Conservation (phyloP, 2,329 filamentous ascomycete species). For the Exophiala viscosa region DNA sequence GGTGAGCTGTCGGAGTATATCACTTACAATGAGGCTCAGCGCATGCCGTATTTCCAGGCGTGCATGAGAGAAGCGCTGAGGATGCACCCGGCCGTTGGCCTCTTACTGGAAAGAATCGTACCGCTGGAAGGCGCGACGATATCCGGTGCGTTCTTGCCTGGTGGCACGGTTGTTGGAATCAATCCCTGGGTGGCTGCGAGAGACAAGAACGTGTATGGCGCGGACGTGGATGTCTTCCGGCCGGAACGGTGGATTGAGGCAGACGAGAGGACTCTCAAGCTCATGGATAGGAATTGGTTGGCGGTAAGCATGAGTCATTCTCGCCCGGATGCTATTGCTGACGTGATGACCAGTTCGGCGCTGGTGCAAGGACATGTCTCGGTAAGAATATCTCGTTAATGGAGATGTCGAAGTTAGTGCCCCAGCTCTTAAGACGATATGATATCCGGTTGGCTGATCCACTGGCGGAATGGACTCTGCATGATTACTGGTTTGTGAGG, state of each 20-base stretch:
- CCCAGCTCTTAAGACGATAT: conserved; percentile 24
- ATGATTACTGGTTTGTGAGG: conserved; percentile 50
- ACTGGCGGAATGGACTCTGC: conserved; percentile 21
- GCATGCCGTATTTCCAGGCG: conserved; percentile 37
- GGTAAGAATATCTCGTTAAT: conserved; percentile 29
- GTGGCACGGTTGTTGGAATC: conserved; percentile 22
- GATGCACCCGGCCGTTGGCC: conserved; percentile 27
- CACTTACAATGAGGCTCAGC: conserved; percentile 30
- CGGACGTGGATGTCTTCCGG: conserved; percentile 23
- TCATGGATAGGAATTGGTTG: conserved; percentile 33
- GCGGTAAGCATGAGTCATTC: conserved; percentile 26
- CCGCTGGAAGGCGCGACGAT: conserved; percentile 47
- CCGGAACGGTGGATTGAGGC: conserved; percentile 39
- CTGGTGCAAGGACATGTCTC: conserved; percentile 45
- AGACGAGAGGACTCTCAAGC: conserved; percentile 9
- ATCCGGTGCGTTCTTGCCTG: conserved; percentile 31
- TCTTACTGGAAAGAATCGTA: conserved; percentile 46
- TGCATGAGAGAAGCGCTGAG: conserved; percentile 24
- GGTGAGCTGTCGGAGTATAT: conserved; percentile 19
- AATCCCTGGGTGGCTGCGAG: conserved; percentile 31
- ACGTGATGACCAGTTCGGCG: conserved; percentile 42
- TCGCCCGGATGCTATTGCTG: neutral
- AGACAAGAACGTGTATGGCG: conserved; percentile 26
- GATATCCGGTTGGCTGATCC: conserved; percentile 23
- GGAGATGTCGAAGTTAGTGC: conserved; percentile 30